Conservation (phyloP, 495 filamentous ascomycete genomes). For the Pyronema omphalodes region DNA sequence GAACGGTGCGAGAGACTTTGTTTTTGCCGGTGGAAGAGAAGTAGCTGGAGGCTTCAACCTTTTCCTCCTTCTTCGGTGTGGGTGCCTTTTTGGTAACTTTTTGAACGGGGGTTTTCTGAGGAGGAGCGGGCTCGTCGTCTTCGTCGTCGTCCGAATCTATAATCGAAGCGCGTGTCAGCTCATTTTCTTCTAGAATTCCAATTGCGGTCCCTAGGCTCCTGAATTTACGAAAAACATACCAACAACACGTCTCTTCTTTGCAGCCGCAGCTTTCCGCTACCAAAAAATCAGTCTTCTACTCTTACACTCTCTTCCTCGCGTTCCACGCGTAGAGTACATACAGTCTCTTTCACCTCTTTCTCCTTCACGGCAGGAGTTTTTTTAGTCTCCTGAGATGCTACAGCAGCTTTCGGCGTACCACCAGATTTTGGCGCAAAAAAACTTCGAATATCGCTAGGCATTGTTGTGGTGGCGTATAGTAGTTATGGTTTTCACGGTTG, state of each 20-base stretch:
- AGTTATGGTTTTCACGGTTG: background rate
- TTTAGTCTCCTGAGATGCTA: constrained; percentile 4
- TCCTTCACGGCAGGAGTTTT: too few relatives aligned
- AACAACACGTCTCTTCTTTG: constrained; percentile 20
- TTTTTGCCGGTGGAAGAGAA: constrained; percentile 18
- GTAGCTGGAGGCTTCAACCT: constrained; percentile 15
- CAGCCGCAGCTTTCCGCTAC: constrained; percentile 11
- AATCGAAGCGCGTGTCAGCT: background rate
- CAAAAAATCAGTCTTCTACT: background rate
- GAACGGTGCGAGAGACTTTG: constrained; percentile 18
- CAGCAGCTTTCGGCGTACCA: constrained; percentile 17
- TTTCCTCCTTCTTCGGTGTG: constrained; percentile 11
- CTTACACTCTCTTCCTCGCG: background rate
- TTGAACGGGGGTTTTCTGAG: constrained; percentile 5
- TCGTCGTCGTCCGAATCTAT: constrained; percentile 24
- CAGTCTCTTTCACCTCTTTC: too few relatives aligned
- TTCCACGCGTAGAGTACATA: background rate
- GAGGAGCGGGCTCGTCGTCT: constrained; percentile 8
- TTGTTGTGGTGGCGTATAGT: constrained; percentile 20
- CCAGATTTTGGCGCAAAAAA: constrained; percentile 52
- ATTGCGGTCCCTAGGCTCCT: background rate
- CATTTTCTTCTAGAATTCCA: background rate
- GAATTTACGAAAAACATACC: constrained; percentile 8
- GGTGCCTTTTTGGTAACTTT: constrained; percentile 1
- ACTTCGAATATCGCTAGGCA: constrained; percentile 61